These are phyloP conservation scores for Allium sativum DNA, from an alignment of 106 monocot genomes.

Conservation along the genomic window DNA sequence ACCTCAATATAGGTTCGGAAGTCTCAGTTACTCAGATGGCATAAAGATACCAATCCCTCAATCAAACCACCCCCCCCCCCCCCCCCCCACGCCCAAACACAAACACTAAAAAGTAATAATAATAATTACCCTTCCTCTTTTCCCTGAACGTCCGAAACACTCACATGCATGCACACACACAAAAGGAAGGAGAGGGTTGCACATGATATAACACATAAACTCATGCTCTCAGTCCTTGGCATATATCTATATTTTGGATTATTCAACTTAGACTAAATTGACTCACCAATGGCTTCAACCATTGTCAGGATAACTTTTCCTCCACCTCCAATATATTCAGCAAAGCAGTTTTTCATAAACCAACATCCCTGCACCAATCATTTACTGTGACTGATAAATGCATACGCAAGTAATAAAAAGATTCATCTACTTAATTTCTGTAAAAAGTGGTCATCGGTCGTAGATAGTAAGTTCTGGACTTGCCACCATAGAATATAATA, in stretches of 20 bases:
- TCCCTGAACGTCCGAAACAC: too few relatives aligned
- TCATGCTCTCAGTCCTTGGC: background rate
- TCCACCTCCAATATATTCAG: slow-evolving; percentile 25
- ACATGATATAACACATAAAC: background rate
- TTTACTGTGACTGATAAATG: background rate
- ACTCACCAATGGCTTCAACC: slow-evolving; percentile 72
- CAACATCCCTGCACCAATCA: slow-evolving; percentile 53
- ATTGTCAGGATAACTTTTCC: slow-evolving; percentile 51
- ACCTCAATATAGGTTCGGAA: too few relatives aligned
- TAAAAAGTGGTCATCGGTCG: background rate
- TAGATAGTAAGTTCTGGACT: background rate
- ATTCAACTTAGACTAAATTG: background rate
- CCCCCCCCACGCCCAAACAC: too few relatives aligned
- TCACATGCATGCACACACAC: too few relatives aligned
- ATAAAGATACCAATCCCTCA: too few relatives aligned
- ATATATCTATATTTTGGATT: background rate
- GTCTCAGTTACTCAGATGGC: too few relatives aligned
- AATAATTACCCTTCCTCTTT: too few relatives aligned
- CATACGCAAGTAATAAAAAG: background rate
- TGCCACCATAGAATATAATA: background rate
- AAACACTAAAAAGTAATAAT: too few relatives aligned
- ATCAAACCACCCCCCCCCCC: too few relatives aligned
- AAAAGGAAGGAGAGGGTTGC: too few relatives aligned
- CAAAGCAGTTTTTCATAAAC: slow-evolving; percentile 45
- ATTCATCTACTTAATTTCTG: background rate